Evolutionary conservation across 2,329 filamentous ascomycete species (phyloP).

Genomic region (Cladosporium phlei): DNA sequence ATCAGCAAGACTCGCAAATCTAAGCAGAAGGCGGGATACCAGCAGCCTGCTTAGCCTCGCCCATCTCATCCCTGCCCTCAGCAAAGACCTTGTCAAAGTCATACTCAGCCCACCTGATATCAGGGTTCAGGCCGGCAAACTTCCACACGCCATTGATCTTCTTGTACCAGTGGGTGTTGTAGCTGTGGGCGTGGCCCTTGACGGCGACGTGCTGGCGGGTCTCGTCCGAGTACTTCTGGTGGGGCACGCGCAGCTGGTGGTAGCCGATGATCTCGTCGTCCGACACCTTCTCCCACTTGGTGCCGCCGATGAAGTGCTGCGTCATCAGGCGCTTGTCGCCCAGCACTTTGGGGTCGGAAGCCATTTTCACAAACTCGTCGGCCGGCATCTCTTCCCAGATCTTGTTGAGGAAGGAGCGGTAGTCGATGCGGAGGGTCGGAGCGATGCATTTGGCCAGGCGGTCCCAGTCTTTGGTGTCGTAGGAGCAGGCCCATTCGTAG

Average conservation of each 20-base stretch:
- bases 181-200: slow-evolving; percentile 55
- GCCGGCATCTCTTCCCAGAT: slow-evolving; percentile 54
- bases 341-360: slow-evolving; percentile 49
- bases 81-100: slow-evolving; percentile 53
- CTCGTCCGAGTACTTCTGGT: slow-evolving; percentile 52
- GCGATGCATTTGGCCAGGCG: slow-evolving; percentile 58
- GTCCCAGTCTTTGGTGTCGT: slow-evolving; percentile 63
- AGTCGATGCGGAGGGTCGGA: slow-evolving; percentile 63
- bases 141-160: slow-evolving; percentile 57
- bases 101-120: slow-evolving; percentile 53
- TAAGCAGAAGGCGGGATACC: slow-evolving; percentile 6
- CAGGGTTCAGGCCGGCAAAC: slow-evolving; percentile 52
- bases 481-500: slow-evolving; percentile 62
- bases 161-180: slow-evolving; percentile 52
- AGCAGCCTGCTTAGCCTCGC: slow-evolving; percentile 13
- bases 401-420: slow-evolving; percentile 54
- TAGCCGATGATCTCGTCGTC: slow-evolving; percentile 48
- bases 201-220: slow-evolving; percentile 43
- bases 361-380: slow-evolving; percentile 50
- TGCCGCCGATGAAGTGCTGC: slow-evolving; percentile 54
- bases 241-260: slow-evolving; percentile 56
- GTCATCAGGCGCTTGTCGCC: slow-evolving; percentile 52
- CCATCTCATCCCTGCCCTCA: slow-evolving; percentile 37
- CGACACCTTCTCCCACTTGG: slow-evolving; percentile 47
- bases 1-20: neutral